phyloP scores from a whole-genome alignment of 2,329 filamentous ascomycete genomes.

The Juglanconis juglandina region DNA sequence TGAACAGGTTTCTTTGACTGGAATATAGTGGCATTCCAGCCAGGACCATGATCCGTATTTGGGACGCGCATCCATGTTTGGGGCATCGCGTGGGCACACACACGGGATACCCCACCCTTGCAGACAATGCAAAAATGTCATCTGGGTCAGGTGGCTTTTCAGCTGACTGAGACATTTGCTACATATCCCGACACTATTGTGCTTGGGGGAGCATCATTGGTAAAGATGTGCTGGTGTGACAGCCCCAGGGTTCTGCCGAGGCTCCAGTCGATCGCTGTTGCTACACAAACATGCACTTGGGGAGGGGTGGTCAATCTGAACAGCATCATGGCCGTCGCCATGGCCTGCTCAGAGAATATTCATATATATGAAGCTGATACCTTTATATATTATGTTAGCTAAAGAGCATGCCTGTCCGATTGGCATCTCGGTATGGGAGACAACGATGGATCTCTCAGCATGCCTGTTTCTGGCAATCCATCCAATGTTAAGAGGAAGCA shows the following conservation, averaged over 20 bases:
- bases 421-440: background rate
- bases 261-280: background rate
- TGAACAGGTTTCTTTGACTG: conserved; percentile 1
- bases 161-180: background rate
- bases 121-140: background rate
- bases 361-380: background rate
- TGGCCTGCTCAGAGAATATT: too few relatives aligned
- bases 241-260: background rate
- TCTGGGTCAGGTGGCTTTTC: background rate
- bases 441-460: background rate
- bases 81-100: background rate
- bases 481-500: background rate
- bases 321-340: too few relatives aligned
- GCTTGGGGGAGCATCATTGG: background rate
- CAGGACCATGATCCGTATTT: background rate
- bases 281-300: background rate
- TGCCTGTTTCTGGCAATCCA: background rate
- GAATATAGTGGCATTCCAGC: conserved; percentile 8
- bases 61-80: background rate
- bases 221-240: background rate
- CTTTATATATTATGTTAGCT: background rate
- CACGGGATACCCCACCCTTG: background rate
- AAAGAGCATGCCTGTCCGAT: background rate
- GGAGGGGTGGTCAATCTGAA: background rate
- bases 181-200: background rate